Percentiles rank a stretch among this genome's conserved stretches.
These are phyloP conservation scores for Daldinia bambusicola DNA, from an alignment of 495 filamentous ascomycete species.

Conservation along the genomic window DNA sequence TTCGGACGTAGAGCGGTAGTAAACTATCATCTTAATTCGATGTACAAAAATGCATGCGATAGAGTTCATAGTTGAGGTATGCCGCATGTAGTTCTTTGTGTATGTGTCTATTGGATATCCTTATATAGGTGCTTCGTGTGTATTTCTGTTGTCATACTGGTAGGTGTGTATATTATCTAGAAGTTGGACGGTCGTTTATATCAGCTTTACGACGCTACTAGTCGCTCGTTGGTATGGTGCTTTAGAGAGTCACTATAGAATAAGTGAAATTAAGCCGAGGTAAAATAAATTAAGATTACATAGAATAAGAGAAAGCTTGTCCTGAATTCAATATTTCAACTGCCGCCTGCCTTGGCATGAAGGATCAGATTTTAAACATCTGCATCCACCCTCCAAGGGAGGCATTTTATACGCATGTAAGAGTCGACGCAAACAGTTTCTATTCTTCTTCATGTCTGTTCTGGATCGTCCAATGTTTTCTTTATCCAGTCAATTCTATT, in stretches of 20 bases:
- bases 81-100: background rate
- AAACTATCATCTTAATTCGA: background rate
- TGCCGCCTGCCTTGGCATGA: constrained; percentile 28
- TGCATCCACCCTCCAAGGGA: background rate
- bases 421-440: too few relatives aligned
- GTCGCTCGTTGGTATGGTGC: too few relatives aligned
- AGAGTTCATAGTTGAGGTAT: background rate
- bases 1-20: background rate
- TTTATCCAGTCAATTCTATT: constrained; percentile 37
- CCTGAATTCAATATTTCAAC: constrained; percentile 16
- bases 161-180: too few relatives aligned
- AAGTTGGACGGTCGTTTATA: too few relatives aligned
- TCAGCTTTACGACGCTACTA: too few relatives aligned
- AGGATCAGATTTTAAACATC: constrained; percentile 8
- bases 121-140: too few relatives aligned
- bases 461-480: background rate
- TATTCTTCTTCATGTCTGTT: background rate
- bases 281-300: background rate
- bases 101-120: too few relatives aligned
- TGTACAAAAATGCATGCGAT: background rate
- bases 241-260: too few relatives aligned
- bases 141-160: too few relatives aligned
- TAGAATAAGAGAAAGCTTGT: constrained; percentile 18
- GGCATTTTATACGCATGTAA: too few relatives aligned
- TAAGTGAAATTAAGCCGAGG: too few relatives aligned